phyloP scores from a whole-genome alignment of 345 rosid genomes.

The Geranium brycei region DNA sequence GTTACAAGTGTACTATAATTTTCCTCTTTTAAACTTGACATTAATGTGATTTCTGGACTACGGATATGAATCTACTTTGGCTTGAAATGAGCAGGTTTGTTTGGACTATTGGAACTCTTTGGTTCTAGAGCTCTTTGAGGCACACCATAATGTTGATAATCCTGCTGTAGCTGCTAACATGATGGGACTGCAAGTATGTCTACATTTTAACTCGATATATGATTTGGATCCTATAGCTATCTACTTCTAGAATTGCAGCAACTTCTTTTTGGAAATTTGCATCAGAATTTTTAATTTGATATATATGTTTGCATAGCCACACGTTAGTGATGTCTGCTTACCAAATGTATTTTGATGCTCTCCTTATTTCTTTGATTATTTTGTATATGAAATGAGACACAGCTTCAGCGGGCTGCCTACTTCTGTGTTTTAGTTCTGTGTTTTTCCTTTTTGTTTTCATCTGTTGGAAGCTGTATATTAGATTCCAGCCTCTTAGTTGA shows the following conservation, averaged over 20 bases:
- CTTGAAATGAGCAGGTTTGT: constrained; percentile 54
- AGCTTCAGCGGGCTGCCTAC: too few relatives aligned
- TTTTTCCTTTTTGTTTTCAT: too few relatives aligned
- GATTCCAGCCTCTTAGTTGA: not conserved
- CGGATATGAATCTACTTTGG: constrained; percentile 1
- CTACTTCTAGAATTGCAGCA: not conserved
- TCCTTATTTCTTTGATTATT: too few relatives aligned
- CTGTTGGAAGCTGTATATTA: too few relatives aligned
- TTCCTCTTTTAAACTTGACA: not conserved
- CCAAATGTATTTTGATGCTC: too few relatives aligned
- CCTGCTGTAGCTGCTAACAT: constrained; percentile 56
- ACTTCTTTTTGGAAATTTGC: not conserved
- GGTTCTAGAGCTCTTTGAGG: constrained; percentile 86
- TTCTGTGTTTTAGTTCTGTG: too few relatives aligned
- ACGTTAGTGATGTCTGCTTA: too few relatives aligned
- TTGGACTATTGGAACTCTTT: constrained; percentile 95
- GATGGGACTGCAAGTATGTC: constrained; percentile 69
- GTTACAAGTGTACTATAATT: not conserved
- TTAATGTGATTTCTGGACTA: not conserved
- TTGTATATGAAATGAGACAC: too few relatives aligned
- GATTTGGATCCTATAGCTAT: not conserved
- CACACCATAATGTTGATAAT: constrained; percentile 68
- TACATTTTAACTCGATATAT: too few relatives aligned
- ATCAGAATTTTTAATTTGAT: not conserved
- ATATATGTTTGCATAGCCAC: not conserved